A percentile compares a stretch with the other conserved stretches of the same genome.
These are phyloP conservation scores for Xylariaceae sp. DNA, from an alignment of 2,329 filamentous ascomycete genomes.

Conservation along the genomic window DNA sequence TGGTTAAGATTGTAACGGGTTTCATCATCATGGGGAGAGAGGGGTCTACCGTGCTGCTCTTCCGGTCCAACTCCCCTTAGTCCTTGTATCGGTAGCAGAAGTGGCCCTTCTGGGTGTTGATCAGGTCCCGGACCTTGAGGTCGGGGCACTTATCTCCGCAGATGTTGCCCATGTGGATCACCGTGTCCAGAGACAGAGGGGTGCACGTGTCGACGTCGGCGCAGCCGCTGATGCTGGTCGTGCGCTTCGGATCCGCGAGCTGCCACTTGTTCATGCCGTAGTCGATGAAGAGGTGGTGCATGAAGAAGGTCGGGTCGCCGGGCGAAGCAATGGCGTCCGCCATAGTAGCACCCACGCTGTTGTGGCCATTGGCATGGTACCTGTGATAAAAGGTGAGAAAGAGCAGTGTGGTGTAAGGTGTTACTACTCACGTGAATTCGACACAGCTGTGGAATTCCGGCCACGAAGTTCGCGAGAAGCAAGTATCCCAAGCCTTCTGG, in stretches of 20 bases:
- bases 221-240: conserved; percentile 35
- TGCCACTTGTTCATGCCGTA: conserved; percentile 37
- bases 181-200: conserved; percentile 34
- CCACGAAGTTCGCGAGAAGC: conserved; percentile 31
- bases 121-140: conserved; percentile 31
- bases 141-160: conserved; percentile 34
- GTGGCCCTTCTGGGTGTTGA: conserved; percentile 31
- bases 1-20: no score
- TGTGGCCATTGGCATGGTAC: conserved; percentile 40
- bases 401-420: neutral
- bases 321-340: conserved; percentile 37
- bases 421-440: conserved; percentile 35
- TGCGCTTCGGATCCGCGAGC: conserved; percentile 25
- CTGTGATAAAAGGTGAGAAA: conserved; percentile 13
- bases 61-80: conserved; percentile 13
- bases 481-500: conserved; percentile 28
- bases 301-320: conserved; percentile 39
- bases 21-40: no score
- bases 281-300: conserved; percentile 39
- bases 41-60: no score
- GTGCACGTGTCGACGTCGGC: conserved; percentile 32
- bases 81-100: conserved; percentile 37
- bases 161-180: conserved; percentile 31
- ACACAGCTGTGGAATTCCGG: conserved; percentile 36
- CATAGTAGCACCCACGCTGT: conserved; percentile 39